Percentiles rank a stretch among this genome's conserved stretches.
Conservation (phyloP, 768 basidiomycete species). For the Nidularia pulvinata region DNA sequence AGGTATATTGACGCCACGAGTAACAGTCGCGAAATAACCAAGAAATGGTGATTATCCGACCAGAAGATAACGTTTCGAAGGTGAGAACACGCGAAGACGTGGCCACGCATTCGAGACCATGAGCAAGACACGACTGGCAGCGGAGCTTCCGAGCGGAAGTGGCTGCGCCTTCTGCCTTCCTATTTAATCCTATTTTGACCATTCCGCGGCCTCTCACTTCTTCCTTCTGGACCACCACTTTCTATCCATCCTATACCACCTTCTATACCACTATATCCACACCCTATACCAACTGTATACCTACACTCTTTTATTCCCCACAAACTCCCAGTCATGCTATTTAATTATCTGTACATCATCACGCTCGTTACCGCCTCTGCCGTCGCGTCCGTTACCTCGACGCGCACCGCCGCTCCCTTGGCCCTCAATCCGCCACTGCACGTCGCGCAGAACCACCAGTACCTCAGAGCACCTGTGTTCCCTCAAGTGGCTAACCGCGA, state of each 20-base stretch:
- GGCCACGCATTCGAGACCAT: too few species aligned
- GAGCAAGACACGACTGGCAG: not conserved
- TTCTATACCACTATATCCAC: not conserved
- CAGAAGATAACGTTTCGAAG: too few species aligned
- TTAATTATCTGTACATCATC: not conserved
- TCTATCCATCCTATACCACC: not conserved
- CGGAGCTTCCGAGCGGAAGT: not conserved
- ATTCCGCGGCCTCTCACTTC: not conserved
- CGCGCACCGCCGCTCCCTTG: not conserved
- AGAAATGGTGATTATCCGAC: too few species aligned
- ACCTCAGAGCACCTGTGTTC: not conserved
- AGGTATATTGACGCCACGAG: too few species aligned
- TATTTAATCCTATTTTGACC: not conserved
- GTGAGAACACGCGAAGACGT: too few species aligned
- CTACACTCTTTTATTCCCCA: not conserved
- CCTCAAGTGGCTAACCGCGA: constrained; percentile 3
- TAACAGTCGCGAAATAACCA: too few species aligned
- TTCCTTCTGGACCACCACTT: not conserved
- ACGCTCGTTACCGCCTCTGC: not conserved
- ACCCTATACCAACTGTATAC: not conserved
- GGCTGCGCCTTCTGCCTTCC: not conserved
- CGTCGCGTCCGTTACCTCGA: not conserved
- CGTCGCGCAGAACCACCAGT: not conserved
- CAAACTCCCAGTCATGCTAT: not conserved
- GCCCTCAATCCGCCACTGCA: not conserved